Base-by-base conservation (phyloP, 192 early-diverging fungal species). In the Coemansia sp. region DNA sequence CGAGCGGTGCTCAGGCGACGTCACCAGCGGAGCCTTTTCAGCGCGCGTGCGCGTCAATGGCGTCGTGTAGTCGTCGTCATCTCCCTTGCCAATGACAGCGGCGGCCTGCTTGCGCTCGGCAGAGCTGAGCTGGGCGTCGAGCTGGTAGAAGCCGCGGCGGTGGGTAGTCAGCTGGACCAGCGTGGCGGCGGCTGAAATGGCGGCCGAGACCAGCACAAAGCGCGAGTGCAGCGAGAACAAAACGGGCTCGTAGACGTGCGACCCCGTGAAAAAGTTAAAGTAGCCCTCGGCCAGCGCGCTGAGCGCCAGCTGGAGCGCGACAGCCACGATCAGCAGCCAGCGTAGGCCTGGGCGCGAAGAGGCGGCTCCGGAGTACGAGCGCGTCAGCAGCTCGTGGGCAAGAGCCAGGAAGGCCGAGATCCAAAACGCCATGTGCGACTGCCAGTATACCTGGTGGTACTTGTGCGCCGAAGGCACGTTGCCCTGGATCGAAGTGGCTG, bases 81-180 rank as follows among this genome's bases (percentile, higher is more conserved):
- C 18, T 3, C 36, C 60, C 31, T 40, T 20, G 33, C 6, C 60
- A 62, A 38, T 12, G 16, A 20, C 38, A 10, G 61, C 40, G 3
- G 61, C 36, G 5, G 22, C 61, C 24, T n/a, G 36, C 34, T 20
- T 22, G 40, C 18, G 61, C 34, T 38, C 61, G 20, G 36, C n/a
- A 22, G 11, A 20, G 11, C 10, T 22, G 34, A 42, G 61, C 61
- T 42, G 61, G 2, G 61, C 34, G 34, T 24, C 38, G 20, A 76
- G 75, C 76, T 75, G 67, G 49, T 69, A 72, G 38, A 82, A 82
- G 11, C 72, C 80, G 16, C 29, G 44, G 6, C 66, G 66, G 63
- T 82, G 76, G 1, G 76, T 69, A 15, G n/a, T 40, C 49, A 82
- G 62, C 22, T 76, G 64, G 51, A 67, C 12, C 33, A 78, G 33